Percentiles rank a stretch among this genome's conserved stretches.
These are phyloP conservation scores for Clarkia xantiana DNA, from an alignment of 345 rosid genomes.

Conservation along the genomic window DNA sequence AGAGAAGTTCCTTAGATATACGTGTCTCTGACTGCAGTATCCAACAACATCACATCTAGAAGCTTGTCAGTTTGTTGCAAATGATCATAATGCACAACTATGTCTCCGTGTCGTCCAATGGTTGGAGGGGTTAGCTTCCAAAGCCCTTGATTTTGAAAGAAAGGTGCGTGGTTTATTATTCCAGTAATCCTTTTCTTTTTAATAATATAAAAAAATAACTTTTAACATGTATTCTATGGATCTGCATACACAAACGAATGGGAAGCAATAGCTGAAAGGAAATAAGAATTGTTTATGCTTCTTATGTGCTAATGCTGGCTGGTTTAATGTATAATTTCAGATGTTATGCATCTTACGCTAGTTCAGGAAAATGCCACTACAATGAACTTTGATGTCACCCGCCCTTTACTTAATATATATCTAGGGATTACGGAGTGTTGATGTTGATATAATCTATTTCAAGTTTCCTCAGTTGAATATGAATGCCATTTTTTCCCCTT, in stretches of 20 bases:
- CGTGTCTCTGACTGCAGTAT: slow-evolving; percentile 26
- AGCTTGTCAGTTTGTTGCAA: slow-evolving; percentile 79
- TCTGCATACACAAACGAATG: too few species aligned
- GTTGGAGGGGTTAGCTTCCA: slow-evolving; percentile 93
- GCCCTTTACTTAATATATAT: too few species aligned
- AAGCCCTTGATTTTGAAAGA: slow-evolving; percentile 84
- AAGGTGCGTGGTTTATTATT: slow-evolving; percentile 37
- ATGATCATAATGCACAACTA: slow-evolving; percentile 78
- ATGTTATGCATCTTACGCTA: too few species aligned
- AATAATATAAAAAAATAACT: too few species aligned
- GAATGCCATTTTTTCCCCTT: not conserved
- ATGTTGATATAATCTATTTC: not conserved
- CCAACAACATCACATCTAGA: slow-evolving; percentile 92
- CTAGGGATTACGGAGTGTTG: not conserved
- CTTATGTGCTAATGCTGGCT: too few species aligned
- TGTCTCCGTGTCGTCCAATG: slow-evolving; percentile 92
- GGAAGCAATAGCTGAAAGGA: too few species aligned
- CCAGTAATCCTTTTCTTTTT: not conserved
- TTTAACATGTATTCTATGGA: too few species aligned
- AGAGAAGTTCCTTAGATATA: slow-evolving; percentile 7
- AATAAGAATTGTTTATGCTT: too few species aligned
- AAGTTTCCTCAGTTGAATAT: not conserved
- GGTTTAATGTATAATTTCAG: too few species aligned
- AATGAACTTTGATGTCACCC: too few species aligned
- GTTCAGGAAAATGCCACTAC: too few species aligned